These are phyloP conservation scores for Ulota crispa DNA, from an alignment of 225 moss, liverwort and hornwort species.

Conservation along the genomic window DNA sequence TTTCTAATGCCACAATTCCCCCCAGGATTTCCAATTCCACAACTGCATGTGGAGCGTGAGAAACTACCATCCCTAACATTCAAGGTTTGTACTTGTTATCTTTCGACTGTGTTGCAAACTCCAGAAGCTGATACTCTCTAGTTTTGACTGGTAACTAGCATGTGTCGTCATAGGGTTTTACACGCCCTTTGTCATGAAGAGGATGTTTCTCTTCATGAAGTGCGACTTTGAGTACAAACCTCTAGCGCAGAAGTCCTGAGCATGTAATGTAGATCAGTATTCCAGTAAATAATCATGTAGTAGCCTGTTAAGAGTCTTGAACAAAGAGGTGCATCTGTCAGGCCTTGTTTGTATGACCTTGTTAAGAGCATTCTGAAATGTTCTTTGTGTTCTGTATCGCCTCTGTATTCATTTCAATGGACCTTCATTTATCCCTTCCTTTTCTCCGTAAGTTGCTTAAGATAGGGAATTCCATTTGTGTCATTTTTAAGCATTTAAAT, in stretches of 20 bases:
- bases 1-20: slow-evolving; percentile 31
- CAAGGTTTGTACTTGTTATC: slow-evolving; percentile 41
- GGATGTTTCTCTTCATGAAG: slow-evolving; percentile 25
- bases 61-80: slow-evolving; percentile 11
- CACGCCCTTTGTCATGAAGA: slow-evolving; percentile 12
- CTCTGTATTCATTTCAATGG: slow-evolving; percentile 1
- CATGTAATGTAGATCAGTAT: slow-evolving; percentile 35
- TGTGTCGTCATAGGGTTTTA: slow-evolving; percentile 21
- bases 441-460: neutral
- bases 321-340: slow-evolving; percentile 18
- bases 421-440: slow-evolving; percentile 2
- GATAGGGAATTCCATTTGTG: neutral
- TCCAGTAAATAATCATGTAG: slow-evolving; percentile 29
- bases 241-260: slow-evolving; percentile 16
- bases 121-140: slow-evolving; percentile 26
- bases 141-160: slow-evolving; percentile 28
- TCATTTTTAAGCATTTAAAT: neutral
- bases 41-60: slow-evolving; percentile 16
- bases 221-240: slow-evolving; percentile 25
- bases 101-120: slow-evolving; percentile 25
- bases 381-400: slow-evolving; percentile 11
- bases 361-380: slow-evolving; percentile 14
- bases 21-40: slow-evolving; percentile 4
- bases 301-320: slow-evolving; percentile 16
- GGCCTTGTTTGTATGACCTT: slow-evolving; percentile 18